Base-by-base conservation (phyloP, 306 rosid species). In the Prunus campanulata region DNA sequence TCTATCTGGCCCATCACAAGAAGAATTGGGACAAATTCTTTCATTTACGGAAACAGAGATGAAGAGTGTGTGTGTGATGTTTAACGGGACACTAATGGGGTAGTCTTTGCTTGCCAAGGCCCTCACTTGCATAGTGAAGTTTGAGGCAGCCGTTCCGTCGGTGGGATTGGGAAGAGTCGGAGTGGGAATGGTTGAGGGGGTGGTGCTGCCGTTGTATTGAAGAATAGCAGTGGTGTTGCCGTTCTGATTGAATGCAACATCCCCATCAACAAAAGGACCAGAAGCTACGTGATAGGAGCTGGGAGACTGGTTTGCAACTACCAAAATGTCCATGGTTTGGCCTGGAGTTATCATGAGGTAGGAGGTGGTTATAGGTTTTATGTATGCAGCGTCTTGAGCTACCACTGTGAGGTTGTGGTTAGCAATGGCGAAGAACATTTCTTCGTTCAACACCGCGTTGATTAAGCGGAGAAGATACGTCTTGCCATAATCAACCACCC, bases 291-390 rank as follows among this genome's bases (percentile, higher is more conserved):
- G 91, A 78, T 92, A 95, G 2, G 82, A 80, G 18, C 90, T 51
- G 0, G 90, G 88, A 2, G 85, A 86, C 42, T 92, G 93, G 85
- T 95, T 76, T 3, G 87, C 99, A 52, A 81, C 69, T 85, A 95
- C 76, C 57, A 95, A 77, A 6, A 95, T 97, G 52, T 95, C 99
- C 15, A 97, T 95, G 80, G 99, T 95, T 74, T 95, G 99, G 3
- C 99, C 99, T 0, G 99, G 99, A 11, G 97, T 97, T 1, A 95
- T 80, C 97, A 95, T 89, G 64, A 95, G 79, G 76, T 89, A 88
- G 4, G 81, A 64, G 66, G 99, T 90, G 69, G 92, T 92, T 89
- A 95, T 90, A 12, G 71, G 78, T 49, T 74, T 74, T 25, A 49
- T 13, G n/a, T 74, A 62, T 5, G 51, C 4, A 19, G 52, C 78